A percentile compares a stretch with the other conserved stretches of the same genome.
Conservation (phyloP, 495 filamentous ascomycete species). For the Margaritispora aquatica region DNA sequence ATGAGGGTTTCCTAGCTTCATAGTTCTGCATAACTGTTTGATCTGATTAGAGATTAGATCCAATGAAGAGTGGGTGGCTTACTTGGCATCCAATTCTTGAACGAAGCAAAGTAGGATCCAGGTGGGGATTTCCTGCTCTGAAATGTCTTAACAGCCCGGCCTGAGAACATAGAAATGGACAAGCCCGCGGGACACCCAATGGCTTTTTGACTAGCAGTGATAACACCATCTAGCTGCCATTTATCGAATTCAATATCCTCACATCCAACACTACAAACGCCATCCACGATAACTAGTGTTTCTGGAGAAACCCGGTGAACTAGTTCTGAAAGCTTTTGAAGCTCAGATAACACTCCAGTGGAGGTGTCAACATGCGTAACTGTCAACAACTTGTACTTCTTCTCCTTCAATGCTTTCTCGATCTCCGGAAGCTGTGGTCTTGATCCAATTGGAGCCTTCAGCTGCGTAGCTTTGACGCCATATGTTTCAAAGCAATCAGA, state of each 20-base stretch:
- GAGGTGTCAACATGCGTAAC: slow-evolving; percentile 97
- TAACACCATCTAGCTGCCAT: slow-evolving; percentile 87
- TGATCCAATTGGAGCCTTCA: slow-evolving; percentile 83
- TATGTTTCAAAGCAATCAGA: slow-evolving; percentile 87
- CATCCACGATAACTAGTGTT: slow-evolving; percentile 87
- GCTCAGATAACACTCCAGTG: slow-evolving; percentile 87
- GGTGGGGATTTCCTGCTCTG: slow-evolving; percentile 73
- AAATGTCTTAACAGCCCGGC: slow-evolving; percentile 78
- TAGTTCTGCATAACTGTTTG: slow-evolving; percentile 85
- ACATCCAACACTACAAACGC: slow-evolving; percentile 92
- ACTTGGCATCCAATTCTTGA: slow-evolving; percentile 93
- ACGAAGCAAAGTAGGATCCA: slow-evolving; percentile 83
- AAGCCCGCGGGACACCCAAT: slow-evolving; percentile 93
- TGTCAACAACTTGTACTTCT: slow-evolving; percentile 85
- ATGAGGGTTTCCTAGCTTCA: slow-evolving; percentile 92
- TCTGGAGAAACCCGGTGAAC: slow-evolving; percentile 82
- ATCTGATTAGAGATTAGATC: slow-evolving; percentile 27
- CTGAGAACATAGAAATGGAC: slow-evolving; percentile 86
- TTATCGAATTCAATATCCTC: slow-evolving; percentile 95
- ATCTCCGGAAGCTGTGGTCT: slow-evolving; percentile 83
- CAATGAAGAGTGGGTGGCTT: slow-evolving; percentile 32
- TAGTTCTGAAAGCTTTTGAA: slow-evolving; percentile 74
- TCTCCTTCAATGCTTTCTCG: slow-evolving; percentile 79
- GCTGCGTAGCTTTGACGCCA: slow-evolving; percentile 79
- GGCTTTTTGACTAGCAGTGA: slow-evolving; percentile 93